Percentiles rank a stretch among this genome's conserved stretches.
Evolutionary conservation across 495 filamentous ascomycete genomes (phyloP).

Genomic region (Parathielavia appendiculata): DNA sequence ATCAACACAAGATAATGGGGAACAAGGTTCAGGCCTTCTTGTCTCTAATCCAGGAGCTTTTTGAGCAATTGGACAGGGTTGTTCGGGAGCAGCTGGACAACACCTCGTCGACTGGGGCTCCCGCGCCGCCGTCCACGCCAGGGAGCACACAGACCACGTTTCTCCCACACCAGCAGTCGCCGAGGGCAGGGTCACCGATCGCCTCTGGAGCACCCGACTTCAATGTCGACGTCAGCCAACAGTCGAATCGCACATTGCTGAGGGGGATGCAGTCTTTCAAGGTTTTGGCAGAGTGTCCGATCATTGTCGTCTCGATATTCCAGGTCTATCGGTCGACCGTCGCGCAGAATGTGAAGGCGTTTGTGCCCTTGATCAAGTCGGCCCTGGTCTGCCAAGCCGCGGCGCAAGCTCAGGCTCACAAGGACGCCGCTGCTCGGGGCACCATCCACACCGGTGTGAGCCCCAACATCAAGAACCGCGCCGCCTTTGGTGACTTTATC

Average conservation of each 20-base stretch:
- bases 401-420: slow-evolving; percentile 88
- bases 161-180: slow-evolving; percentile 61
- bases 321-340: slow-evolving; percentile 81
- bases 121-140: slow-evolving; percentile 68
- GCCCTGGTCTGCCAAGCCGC: slow-evolving; percentile 85
- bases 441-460: slow-evolving; percentile 90
- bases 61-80: slow-evolving; percentile 86
- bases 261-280: slow-evolving; percentile 99
- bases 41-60: slow-evolving; percentile 89
- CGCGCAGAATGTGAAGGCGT: slow-evolving; percentile 77
- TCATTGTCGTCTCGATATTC: slow-evolving; percentile 98
- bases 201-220: slow-evolving; percentile 51
- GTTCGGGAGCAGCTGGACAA: slow-evolving; percentile 91
- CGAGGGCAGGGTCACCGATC: slow-evolving; percentile 82
- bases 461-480: slow-evolving; percentile 86
- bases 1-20: slow-evolving; percentile 76
- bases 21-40: slow-evolving; percentile 84
- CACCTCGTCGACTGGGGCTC: slow-evolving; percentile 49
- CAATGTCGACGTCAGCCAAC: slow-evolving; percentile 68
- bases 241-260: slow-evolving; percentile 69
- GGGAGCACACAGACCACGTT: slow-evolving; percentile 62
- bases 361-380: slow-evolving; percentile 89
- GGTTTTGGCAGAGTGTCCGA: slow-evolving; percentile 93
- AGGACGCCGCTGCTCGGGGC: slow-evolving; percentile 65
- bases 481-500: slow-evolving; percentile 95